Base-by-base conservation (phyloP, 192 early-diverging fungal genomes). In the Funneliformis geosporum region DNA sequence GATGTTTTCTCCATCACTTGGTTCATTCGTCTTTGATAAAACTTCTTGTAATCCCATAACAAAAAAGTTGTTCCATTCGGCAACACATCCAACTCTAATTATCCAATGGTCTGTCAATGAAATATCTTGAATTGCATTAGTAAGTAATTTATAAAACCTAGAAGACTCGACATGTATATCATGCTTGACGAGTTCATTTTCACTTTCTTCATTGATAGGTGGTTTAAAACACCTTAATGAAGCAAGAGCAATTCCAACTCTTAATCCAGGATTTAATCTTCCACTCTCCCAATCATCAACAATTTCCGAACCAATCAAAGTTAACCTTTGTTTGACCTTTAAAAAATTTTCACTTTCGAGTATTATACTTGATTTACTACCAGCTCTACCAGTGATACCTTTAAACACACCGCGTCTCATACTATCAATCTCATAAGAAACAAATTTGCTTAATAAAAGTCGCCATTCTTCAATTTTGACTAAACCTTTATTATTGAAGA, bases 361-460 rank as follows among this genome's bases (percentile, higher is more conserved):
- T 23, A 4, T 5, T 78, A 75, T 1, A 60, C 21, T 28, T 65
- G 8, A n/a, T 27, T 5, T 9, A 66, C 33, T 28, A 28, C 59
- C 18, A 44, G 67, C 77, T 55, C 70, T 79, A 25, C 71, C 64
- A 5, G 62, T 59, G 10, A 79, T 79, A 2, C 83, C 85, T 60
- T 87, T 87, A 61, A 88, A 90, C 18, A 90, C 79, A 5, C 85
- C 82, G 8, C 89, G 85, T 2, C 83, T 81, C 89, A 90, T 85
- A 71, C 86, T 80, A 60, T 83, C 79, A 42, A 89, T 43, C n/a
- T 90, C 89, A 60, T 87, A 70, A 21, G 82, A 80, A 39, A 90
- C 82, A 11, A 90, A n/a, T 38, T 86, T 86, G 9, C 80, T 82
- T 10, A 90, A 72, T 3, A 89, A 61, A 21, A 78, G 27, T 5